Evolutionary conservation across 805 yeast species (phyloP), one percentile per base, ranked within the genome.

Genomic region (Saturnispora gosingensis): DNA sequence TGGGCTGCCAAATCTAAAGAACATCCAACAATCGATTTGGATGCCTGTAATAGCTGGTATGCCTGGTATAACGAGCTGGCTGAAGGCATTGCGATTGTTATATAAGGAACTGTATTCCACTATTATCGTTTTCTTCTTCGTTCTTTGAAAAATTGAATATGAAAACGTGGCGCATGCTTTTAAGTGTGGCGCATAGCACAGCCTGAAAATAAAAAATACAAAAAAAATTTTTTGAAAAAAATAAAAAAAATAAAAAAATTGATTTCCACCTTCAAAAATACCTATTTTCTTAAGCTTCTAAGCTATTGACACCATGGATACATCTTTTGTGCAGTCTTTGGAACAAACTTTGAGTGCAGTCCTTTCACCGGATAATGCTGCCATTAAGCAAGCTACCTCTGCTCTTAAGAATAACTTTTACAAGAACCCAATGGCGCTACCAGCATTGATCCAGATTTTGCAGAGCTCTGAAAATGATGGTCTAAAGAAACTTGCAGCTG

Each of bases 401-500:
- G 76, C 80, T 58, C 77, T 93, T 63, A 80, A 83, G 63, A 75
- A 80, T 57, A 89, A 86, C 49, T 82, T 83, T 67, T 89, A 86
- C 71, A 72, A 78, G 53, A 79, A 82, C 60, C 79, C 87, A 27
- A 72, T 77, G 59, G 78, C 91, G 18, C 75, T 91, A 54, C 93
- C 96, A 18, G 83, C 96, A 10, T 74, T 91, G 66, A 73, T 91
- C 60, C 93, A 87, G 62, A 79, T 93, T 54, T 75, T 88, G 63
- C 89, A 86, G 68, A 76, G 74, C 58, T 81, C 83, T 59, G 70
- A 75, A 40, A 82, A 82, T 61, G 83, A 78, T 57, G 86, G 85
- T 61, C 66, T 90, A 59, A 85, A 87, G 62, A 96, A 89, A 69
- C 75, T 93, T 55, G 95, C 97, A n/a, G 95, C 97, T 55, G 96